Evolutionary conservation across 805 yeast species (phyloP).

Genomic region (Candida multigemmis): DNA sequence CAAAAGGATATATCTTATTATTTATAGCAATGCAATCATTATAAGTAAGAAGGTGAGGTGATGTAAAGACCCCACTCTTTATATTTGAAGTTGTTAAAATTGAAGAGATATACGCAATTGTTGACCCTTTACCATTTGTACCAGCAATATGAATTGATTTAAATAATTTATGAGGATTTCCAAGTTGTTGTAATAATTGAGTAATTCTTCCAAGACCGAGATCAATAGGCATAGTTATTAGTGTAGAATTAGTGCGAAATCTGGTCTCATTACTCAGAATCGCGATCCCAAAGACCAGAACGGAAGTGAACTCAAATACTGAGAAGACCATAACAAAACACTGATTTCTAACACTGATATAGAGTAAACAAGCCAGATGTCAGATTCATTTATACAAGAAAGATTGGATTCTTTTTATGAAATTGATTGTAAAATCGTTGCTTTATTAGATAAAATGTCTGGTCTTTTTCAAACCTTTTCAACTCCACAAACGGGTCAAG

Average conservation of each 20-base stretch:
- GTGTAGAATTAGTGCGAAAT: slow-evolving; percentile 1
- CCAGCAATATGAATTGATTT: slow-evolving; percentile 89
- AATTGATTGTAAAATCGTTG: slow-evolving; percentile 44
- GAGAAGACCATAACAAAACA: too few relatives aligned
- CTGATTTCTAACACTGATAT: too few relatives aligned
- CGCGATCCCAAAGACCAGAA: too few relatives aligned
- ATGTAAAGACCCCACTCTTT: slow-evolving; percentile 71
- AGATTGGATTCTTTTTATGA: slow-evolving; percentile 43
- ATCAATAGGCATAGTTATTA: slow-evolving; percentile 24
- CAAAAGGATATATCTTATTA: slow-evolving; percentile 42
- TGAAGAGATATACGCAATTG: slow-evolving; percentile 72
- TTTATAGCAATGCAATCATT: slow-evolving; percentile 72
- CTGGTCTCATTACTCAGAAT: too few relatives aligned
- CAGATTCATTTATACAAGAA: slow-evolving; percentile 31
- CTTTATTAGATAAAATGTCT: slow-evolving; percentile 42
- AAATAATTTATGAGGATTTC: slow-evolving; percentile 58
- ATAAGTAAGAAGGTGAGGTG: slow-evolving; percentile 72
- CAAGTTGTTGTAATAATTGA: slow-evolving; percentile 32
- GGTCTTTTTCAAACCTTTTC: slow-evolving; percentile 34
- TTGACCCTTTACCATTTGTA: slow-evolving; percentile 94
- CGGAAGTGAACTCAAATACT: too few relatives aligned
- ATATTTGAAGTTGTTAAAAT: slow-evolving; percentile 41
- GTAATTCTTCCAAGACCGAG: slow-evolving; percentile 26
- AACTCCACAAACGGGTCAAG: slow-evolving; percentile 13
- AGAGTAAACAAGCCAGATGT: too few relatives aligned